Conservation (phyloP, 2,329 filamentous ascomycete genomes). For the Intubia oerlemansii region DNA sequence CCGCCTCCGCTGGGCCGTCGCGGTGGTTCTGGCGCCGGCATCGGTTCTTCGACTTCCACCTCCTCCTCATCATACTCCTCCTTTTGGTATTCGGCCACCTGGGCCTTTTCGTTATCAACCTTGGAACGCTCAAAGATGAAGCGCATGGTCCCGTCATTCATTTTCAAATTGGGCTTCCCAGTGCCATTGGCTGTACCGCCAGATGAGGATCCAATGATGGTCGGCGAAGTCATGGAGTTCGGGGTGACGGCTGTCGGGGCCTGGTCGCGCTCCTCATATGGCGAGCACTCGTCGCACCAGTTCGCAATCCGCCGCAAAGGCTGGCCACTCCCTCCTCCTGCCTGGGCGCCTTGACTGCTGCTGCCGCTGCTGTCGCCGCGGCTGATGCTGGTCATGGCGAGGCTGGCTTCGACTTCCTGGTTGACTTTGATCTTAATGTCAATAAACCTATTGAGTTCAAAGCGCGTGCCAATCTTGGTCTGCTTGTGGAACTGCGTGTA, state of each 20-base stretch:
- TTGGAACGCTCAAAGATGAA: slow-evolving; percentile 73
- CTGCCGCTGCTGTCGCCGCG: neutral
- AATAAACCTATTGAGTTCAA: slow-evolving; percentile 61
- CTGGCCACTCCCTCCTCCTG: neutral
- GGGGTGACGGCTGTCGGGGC: slow-evolving; percentile 14
- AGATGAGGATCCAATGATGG: slow-evolving; percentile 17
- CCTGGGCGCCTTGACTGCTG: neutral
- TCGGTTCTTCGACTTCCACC: slow-evolving; percentile 50
- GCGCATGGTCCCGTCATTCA: slow-evolving; percentile 54
- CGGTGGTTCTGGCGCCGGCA: slow-evolving; percentile 13
- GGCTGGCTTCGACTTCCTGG: slow-evolving; percentile 41
- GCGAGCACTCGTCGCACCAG: slow-evolving; percentile 31
- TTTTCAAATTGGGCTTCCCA: slow-evolving; percentile 20
- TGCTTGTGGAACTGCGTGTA: slow-evolving; percentile 66
- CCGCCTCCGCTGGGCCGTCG: neutral
- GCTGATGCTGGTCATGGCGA: neutral
- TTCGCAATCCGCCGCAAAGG: slow-evolving; percentile 9
- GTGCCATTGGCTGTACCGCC: slow-evolving; percentile 11
- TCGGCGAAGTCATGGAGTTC: slow-evolving; percentile 18
- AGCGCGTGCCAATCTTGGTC: slow-evolving; percentile 52
- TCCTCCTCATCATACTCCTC: slow-evolving; percentile 60
- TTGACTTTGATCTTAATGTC: slow-evolving; percentile 75
- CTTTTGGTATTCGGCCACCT: slow-evolving; percentile 46
- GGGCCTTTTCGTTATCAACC: slow-evolving; percentile 47
- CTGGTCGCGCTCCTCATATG: slow-evolving; percentile 15